These are phyloP conservation scores for Phalaenopsis equestris DNA, from an alignment of 106 monocot species.

Conservation along the genomic window DNA sequence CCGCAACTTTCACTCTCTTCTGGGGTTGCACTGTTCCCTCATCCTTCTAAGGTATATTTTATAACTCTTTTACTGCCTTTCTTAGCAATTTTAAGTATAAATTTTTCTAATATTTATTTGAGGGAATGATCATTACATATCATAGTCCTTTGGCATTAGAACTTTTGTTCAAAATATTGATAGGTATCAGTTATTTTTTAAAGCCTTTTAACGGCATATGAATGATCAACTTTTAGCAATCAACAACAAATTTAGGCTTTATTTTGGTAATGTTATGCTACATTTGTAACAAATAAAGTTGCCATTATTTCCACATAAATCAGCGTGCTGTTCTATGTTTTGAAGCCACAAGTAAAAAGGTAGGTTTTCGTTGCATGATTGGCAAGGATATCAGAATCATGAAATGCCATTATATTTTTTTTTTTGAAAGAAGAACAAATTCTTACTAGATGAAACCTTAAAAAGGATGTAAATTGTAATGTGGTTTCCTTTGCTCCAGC, in stretches of 20 bases:
- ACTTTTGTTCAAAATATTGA: neutral
- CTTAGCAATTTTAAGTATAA: too few relatives aligned
- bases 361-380: too few relatives aligned
- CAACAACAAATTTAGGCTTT: too few relatives aligned
- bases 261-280: neutral
- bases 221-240: neutral
- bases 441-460: neutral
- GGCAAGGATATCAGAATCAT: too few relatives aligned
- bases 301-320: neutral
- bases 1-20: constrained; percentile 48
- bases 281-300: neutral
- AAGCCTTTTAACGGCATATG: too few relatives aligned
- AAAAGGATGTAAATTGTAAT: neutral
- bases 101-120: too few relatives aligned
- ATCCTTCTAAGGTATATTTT: constrained; percentile 78
- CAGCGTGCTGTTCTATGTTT: too few relatives aligned
- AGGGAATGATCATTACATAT: neutral
- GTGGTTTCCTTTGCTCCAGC: too few relatives aligned
- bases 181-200: neutral
- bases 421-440: too few relatives aligned
- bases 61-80: neutral
- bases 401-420: too few relatives aligned
- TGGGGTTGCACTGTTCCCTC: constrained; percentile 76
- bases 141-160: neutral
- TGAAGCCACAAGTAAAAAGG: too few relatives aligned